These are phyloP conservation scores for Primulina eburnea DNA, from an alignment of 257 asterid species.

Conservation along the genomic window DNA sequence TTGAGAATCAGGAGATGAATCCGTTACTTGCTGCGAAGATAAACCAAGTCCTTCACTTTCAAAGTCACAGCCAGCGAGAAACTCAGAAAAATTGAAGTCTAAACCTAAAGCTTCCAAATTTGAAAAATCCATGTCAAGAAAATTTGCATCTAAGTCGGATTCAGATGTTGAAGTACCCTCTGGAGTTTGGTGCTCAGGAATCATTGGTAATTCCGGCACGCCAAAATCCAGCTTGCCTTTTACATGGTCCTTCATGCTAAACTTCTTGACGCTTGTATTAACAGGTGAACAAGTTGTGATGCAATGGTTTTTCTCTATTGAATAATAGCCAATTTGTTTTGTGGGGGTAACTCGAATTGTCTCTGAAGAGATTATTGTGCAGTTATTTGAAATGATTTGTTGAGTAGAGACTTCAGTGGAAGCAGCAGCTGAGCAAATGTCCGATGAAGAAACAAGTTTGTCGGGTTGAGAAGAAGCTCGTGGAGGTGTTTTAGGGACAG, in stretches of 20 bases:
- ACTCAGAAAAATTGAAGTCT: constrained; percentile 54
- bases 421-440: constrained; percentile 44
- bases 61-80: constrained; percentile 43
- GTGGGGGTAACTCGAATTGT: constrained; percentile 72
- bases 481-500: constrained; percentile 83
- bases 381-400: constrained; percentile 55
- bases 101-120: constrained; percentile 65
- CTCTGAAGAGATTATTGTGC: constrained; percentile 81
- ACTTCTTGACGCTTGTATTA: constrained; percentile 48
- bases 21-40: constrained; percentile 32
- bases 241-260: constrained; percentile 60
- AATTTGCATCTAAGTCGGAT: constrained; percentile 56
- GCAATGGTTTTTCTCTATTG: constrained; percentile 68
- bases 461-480: constrained; percentile 61
- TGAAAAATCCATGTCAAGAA: constrained; percentile 68
- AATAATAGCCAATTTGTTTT: constrained; percentile 68
- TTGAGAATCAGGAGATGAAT: constrained; percentile 48
- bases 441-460: constrained; percentile 51
- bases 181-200: constrained; percentile 41
- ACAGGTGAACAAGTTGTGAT: constrained; percentile 67
- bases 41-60: constrained; percentile 32
- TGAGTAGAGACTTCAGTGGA: constrained; percentile 46
- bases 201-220: constrained; percentile 46
- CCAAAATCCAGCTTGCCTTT: constrained; percentile 87
- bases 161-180: constrained; percentile 59